Evolutionary conservation across 352 stramenopile species (phyloP).

Genomic region (Pythium diclinum): DNA sequence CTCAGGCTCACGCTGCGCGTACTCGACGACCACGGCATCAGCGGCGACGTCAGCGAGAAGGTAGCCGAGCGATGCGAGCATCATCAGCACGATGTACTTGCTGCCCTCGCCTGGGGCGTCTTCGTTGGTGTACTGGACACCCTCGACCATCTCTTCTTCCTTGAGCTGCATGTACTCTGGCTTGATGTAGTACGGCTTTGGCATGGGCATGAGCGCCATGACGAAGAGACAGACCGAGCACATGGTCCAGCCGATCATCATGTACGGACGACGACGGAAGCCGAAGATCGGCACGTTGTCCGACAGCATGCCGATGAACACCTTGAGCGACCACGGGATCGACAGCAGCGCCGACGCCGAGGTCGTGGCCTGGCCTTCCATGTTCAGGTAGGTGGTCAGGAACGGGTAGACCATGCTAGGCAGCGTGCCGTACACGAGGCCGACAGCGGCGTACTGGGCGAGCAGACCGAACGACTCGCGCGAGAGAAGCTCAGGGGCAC

Average conservation of each 20-base stretch:
- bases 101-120: constrained; percentile 17
- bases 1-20: constrained; percentile 28
- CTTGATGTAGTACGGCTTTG: constrained; percentile 27
- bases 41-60: constrained; percentile 34
- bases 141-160: too few relatives aligned
- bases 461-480: constrained; percentile 31
- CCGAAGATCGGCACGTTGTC: constrained; percentile 41
- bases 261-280: constrained; percentile 40
- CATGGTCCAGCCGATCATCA: constrained; percentile 36
- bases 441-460: constrained; percentile 32
- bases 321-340: constrained; percentile 41
- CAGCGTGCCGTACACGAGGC: constrained; percentile 33
- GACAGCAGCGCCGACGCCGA: constrained; percentile 28
- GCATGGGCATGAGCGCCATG: constrained; percentile 31
- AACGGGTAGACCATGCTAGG: constrained; percentile 34
- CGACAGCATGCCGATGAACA: constrained; percentile 39
- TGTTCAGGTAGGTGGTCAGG: constrained; percentile 33
- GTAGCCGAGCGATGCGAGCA: constrained; percentile 35
- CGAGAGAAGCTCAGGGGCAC: constrained; percentile 24
- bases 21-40: constrained; percentile 34
- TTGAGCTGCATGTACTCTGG: constrained; percentile 14
- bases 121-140: background rate
- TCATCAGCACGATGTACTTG: constrained; percentile 35
- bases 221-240: constrained; percentile 23
- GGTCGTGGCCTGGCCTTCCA: constrained; percentile 30